These are phyloP conservation scores for Pneumocystis jirovecii DNA, from an alignment of 1,139 yeast species.

Conservation along the genomic window DNA sequence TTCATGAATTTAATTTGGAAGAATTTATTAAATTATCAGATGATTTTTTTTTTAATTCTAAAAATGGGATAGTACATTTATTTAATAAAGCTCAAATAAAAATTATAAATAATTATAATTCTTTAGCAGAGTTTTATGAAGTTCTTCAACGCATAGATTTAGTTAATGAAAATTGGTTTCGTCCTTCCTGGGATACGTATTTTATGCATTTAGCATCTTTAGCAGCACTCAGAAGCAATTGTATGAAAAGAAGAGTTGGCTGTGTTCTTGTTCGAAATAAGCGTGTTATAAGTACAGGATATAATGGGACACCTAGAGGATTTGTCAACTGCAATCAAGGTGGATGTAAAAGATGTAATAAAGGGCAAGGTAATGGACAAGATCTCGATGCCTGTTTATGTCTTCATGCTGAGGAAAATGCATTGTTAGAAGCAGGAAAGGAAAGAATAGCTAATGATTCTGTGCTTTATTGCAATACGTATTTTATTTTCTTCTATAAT, in stretches of 20 bases:
- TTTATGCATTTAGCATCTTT: constrained; percentile 86
- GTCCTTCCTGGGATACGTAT: constrained; percentile 94
- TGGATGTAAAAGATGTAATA: constrained; percentile 79
- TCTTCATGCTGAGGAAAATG: constrained; percentile 94
- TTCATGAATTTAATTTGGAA: constrained; percentile 12
- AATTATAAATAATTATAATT: constrained; percentile 43
- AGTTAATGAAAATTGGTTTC: constrained; percentile 43
- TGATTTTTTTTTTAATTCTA: constrained; percentile 27
- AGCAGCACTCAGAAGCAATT: constrained; percentile 83
- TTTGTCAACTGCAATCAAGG: constrained; percentile 83
- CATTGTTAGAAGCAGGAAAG: constrained; percentile 82
- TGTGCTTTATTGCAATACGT: constrained; percentile 74
- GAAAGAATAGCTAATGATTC: constrained; percentile 56
- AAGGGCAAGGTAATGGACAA: constrained; percentile 37
- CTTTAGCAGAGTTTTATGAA: constrained; percentile 35
- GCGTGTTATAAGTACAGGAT: constrained; percentile 87
- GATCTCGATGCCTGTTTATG: constrained; percentile 76
- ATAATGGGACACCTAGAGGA: constrained; percentile 92
- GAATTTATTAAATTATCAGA: constrained; percentile 39
- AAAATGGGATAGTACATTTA: constrained; percentile 31
- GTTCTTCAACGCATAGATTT: constrained; percentile 43
- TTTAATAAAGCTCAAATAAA: constrained; percentile 45
- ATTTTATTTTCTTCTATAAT: neutral
- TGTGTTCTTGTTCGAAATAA: constrained; percentile 81
- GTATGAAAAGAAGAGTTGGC: constrained; percentile 95